Evolutionary conservation across 1,284 basidiomycete species (phyloP).

Genomic region (Leccinum pachyderme): DNA sequence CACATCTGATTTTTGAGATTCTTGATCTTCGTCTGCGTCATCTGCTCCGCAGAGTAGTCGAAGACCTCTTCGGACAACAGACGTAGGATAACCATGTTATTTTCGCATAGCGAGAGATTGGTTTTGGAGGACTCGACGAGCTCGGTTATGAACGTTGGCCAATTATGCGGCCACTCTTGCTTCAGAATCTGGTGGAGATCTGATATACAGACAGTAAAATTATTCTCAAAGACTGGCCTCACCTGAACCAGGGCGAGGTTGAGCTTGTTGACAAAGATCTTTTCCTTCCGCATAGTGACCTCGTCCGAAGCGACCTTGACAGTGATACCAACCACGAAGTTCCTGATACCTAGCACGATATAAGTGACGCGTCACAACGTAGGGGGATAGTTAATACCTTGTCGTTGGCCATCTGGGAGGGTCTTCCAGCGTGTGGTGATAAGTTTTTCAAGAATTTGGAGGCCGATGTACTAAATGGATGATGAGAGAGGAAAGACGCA

Average conservation of each 20-base stretch:
- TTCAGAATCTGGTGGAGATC: constrained; percentile 81
- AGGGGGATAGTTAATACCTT: constrained; percentile 48
- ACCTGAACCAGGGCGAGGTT: constrained; percentile 96
- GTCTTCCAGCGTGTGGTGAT: constrained; percentile 96
- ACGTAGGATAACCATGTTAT: constrained; percentile 99
- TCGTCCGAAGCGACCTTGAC: constrained; percentile 94
- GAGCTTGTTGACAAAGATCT: constrained; percentile 95
- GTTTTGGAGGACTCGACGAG: constrained; percentile 97
- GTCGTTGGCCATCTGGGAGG: constrained; percentile 89
- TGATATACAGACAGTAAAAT: constrained; percentile 9
- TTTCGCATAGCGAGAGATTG: constrained; percentile 96
- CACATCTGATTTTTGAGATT: constrained; percentile 98
- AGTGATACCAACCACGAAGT: constrained; percentile 94
- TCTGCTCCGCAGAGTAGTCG: constrained; percentile 97
- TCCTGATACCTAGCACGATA: constrained; percentile 76
- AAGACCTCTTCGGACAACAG: constrained; percentile 99
- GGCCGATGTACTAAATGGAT: constrained; percentile 78
- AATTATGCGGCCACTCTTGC: constrained; percentile 99
- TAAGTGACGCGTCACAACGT: constrained; percentile 3
- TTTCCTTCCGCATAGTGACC: constrained; percentile 83
- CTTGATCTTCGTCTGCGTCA: constrained; percentile 99
- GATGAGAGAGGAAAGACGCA: constrained; percentile 17
- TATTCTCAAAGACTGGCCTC: not conserved
- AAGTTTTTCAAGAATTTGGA: constrained; percentile 94
- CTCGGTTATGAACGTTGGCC: constrained; percentile 98